phyloP scores from a whole-genome alignment of 768 basidiomycete genomes.

The Auriculariales sp. region DNA sequence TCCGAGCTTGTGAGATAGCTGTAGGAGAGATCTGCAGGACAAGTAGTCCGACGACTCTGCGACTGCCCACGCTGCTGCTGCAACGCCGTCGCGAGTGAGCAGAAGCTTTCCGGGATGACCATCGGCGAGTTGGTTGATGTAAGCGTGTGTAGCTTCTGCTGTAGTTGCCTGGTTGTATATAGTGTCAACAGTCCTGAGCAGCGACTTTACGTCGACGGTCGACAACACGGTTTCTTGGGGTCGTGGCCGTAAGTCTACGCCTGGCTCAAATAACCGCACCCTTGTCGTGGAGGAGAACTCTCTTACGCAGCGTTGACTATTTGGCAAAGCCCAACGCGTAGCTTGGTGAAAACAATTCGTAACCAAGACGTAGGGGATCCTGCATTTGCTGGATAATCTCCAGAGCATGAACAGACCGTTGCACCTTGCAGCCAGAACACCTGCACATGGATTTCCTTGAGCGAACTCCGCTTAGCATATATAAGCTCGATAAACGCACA shows the following conservation, averaged over 20 bases:
- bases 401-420: constrained; percentile 58
- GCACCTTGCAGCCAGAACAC: too few relatives aligned
- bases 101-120: neutral
- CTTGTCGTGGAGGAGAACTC: constrained; percentile 10
- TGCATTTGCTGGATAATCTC: constrained; percentile 40
- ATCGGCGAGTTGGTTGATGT: neutral
- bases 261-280: constrained; percentile 3
- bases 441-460: too few relatives aligned
- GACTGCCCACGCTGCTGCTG: constrained; percentile 7
- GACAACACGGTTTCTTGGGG: neutral
- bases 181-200: constrained; percentile 1
- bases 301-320: constrained; percentile 9
- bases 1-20: constrained; percentile 34
- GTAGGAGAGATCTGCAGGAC: constrained; percentile 26
- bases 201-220: neutral
- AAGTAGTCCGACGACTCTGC: constrained; percentile 20
- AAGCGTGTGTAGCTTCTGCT: constrained; percentile 3
- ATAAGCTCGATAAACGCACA: too few relatives aligned
- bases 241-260: constrained; percentile 8
- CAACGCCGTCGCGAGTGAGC: neutral
- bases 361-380: constrained; percentile 32
- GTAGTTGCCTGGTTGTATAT: constrained; percentile 10
- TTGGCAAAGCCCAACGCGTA: constrained; percentile 8
- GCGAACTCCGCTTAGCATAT: too few relatives aligned
- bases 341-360: constrained; percentile 11